These are phyloP conservation scores for Bromus sterilis DNA, from an alignment of 176 grass and related monocot genomes.

Conservation along the genomic window DNA sequence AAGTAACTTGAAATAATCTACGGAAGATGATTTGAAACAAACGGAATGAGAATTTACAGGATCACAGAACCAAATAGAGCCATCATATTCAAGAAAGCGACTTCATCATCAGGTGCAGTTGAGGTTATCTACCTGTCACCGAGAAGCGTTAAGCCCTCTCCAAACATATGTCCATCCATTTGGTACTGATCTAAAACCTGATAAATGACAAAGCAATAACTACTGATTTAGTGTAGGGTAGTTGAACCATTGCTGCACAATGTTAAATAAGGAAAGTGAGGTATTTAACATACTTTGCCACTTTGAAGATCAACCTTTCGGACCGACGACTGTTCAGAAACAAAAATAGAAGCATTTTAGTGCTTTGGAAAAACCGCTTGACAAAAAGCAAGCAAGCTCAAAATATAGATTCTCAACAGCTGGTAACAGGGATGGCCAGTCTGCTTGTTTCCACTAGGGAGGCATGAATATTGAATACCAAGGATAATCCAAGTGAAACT, in stretches of 20 bases:
- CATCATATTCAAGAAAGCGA: background rate
- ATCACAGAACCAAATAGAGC: background rate
- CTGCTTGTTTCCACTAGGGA: background rate
- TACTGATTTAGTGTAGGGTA: background rate
- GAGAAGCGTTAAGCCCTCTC: slow-evolving; percentile 81
- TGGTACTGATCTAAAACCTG: slow-evolving; percentile 49
- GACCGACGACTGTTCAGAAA: slow-evolving; percentile 61
- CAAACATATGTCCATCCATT: slow-evolving; percentile 74
- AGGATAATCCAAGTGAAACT: background rate
- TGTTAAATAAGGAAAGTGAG: background rate
- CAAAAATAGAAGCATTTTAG: background rate
- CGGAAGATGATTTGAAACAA: background rate
- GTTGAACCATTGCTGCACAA: background rate
- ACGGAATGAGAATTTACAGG: background rate
- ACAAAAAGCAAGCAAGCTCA: background rate
- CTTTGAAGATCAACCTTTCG: slow-evolving; percentile 47
- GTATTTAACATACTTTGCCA: slow-evolving; percentile 13
- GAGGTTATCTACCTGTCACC: slow-evolving; percentile 52
- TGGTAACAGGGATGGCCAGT: background rate
- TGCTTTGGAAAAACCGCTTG: background rate
- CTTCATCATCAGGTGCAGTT: background rate
- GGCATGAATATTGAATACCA: background rate
- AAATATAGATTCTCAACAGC: too few relatives aligned
- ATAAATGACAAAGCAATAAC: background rate
- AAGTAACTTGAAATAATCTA: slow-evolving; percentile 93